These are phyloP conservation scores for Epichloe sylvatica DNA, from an alignment of 2,329 filamentous ascomycete species.

Conservation along the genomic window DNA sequence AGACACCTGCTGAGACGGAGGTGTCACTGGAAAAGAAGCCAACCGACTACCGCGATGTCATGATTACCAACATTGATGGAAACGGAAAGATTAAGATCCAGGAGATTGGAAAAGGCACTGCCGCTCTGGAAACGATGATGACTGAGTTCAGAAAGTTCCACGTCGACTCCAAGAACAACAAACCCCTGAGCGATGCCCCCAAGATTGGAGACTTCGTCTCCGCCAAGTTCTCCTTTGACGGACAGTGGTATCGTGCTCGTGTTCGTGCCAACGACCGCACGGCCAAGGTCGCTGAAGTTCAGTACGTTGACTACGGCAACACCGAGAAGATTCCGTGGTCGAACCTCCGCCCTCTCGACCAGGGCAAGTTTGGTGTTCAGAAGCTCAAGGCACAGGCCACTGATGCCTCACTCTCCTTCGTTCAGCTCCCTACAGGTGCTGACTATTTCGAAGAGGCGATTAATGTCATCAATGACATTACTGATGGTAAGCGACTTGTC, in stretches of 20 bases:
- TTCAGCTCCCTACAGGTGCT: constrained; percentile 69
- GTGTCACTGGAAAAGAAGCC: constrained; percentile 51
- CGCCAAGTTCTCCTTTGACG: constrained; percentile 78
- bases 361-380: constrained; percentile 63
- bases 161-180: constrained; percentile 65
- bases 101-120: constrained; percentile 74
- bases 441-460: constrained; percentile 79
- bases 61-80: constrained; percentile 79
- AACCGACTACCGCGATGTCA: constrained; percentile 79
- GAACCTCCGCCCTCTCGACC: constrained; percentile 64
- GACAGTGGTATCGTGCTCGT: constrained; percentile 86
- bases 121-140: constrained; percentile 78
- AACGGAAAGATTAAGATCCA: constrained; percentile 81
- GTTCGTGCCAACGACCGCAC: constrained; percentile 87
- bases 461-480: constrained; percentile 58
- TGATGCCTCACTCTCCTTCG: constrained; percentile 74
- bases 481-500: constrained; percentile 64
- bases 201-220: constrained; percentile 88
- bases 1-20: constrained; percentile 33
- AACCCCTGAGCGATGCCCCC: constrained; percentile 58
- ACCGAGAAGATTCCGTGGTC: constrained; percentile 78
- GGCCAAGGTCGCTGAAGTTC: constrained; percentile 73
- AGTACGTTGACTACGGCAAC: constrained; percentile 96
- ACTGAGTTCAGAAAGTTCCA: constrained; percentile 84
- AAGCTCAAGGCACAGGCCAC: constrained; percentile 78